A percentile compares a stretch with the other conserved stretches of the same genome.
Evolutionary conservation across 2,329 filamentous ascomycete genomes (phyloP).

Genomic region (Microdochium nivale): DNA sequence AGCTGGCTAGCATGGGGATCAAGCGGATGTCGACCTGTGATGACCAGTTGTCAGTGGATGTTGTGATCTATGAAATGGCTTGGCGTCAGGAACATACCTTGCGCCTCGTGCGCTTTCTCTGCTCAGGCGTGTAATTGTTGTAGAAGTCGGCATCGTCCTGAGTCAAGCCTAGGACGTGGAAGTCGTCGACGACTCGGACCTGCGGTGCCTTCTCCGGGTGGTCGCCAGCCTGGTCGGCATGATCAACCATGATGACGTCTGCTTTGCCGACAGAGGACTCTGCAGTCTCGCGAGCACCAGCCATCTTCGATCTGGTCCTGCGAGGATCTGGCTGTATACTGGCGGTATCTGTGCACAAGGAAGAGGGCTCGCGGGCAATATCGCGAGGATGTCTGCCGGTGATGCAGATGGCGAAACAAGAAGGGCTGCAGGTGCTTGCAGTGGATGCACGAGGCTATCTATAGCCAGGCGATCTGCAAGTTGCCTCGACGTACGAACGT

Average conservation of each 20-base stretch:
- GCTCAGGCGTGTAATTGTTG: slow-evolving; percentile 14
- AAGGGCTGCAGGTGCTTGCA: not conserved
- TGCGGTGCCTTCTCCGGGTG: slow-evolving; percentile 8
- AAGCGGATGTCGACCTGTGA: slow-evolving; percentile 16
- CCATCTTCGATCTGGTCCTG: not conserved
- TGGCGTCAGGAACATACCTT: slow-evolving; percentile 6
- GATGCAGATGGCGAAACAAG: not conserved
- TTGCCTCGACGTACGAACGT: too few relatives aligned
- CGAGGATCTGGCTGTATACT: not conserved
- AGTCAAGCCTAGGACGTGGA: slow-evolving; percentile 18
- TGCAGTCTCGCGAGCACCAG: not conserved
- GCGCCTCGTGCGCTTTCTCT: slow-evolving; percentile 12
- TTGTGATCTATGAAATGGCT: not conserved
- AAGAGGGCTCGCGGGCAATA: not conserved
- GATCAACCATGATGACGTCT: not conserved
- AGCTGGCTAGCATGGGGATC: slow-evolving; percentile 40
- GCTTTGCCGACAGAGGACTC: not conserved
- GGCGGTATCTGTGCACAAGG: not conserved
- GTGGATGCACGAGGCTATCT: not conserved
- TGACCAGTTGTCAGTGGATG: not conserved
- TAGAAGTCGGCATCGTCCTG: slow-evolving; percentile 21
- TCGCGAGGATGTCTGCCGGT: not conserved
- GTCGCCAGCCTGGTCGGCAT: not conserved
- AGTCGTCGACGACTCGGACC: slow-evolving; percentile 16
- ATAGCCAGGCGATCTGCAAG: not conserved